A percentile compares a stretch with the other conserved stretches of the same genome.
These are phyloP conservation scores for Cytospora piceae DNA, from an alignment of 2,329 filamentous ascomycete species.

Conservation along the genomic window DNA sequence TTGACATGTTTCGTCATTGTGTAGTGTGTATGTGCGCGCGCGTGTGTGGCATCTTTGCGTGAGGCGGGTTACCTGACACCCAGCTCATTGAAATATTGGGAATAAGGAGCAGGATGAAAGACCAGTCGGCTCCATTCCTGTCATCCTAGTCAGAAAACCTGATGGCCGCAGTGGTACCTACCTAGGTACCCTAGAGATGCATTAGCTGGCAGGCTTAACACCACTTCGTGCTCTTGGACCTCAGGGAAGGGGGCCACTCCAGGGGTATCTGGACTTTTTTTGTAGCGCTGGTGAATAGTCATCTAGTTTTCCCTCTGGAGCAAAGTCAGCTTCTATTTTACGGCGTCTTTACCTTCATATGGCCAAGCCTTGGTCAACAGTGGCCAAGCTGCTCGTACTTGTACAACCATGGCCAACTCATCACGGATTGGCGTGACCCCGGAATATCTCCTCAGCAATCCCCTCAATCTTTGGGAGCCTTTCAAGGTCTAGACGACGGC, in stretches of 20 bases:
- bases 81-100: background rate
- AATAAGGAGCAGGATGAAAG: background rate
- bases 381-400: constrained; percentile 7
- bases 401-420: constrained; percentile 23
- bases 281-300: background rate
- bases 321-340: background rate
- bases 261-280: background rate
- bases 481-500: constrained; percentile 13
- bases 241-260: background rate
- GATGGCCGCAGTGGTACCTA: background rate
- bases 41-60: background rate
- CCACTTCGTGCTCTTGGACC: background rate
- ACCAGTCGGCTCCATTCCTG: constrained; percentile 27
- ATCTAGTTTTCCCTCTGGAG: background rate
- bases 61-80: background rate
- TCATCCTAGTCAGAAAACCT: background rate
- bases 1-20: background rate
- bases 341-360: background rate
- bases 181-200: background rate
- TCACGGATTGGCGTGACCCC: constrained; percentile 7
- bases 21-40: background rate
- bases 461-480: background rate
- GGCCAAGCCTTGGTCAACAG: background rate
- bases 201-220: background rate
- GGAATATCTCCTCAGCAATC: background rate